Percentiles rank a stretch among this genome's conserved stretches.
Conservation (phyloP, 140 eudicot species). For the Oenanthe javanica region DNA sequence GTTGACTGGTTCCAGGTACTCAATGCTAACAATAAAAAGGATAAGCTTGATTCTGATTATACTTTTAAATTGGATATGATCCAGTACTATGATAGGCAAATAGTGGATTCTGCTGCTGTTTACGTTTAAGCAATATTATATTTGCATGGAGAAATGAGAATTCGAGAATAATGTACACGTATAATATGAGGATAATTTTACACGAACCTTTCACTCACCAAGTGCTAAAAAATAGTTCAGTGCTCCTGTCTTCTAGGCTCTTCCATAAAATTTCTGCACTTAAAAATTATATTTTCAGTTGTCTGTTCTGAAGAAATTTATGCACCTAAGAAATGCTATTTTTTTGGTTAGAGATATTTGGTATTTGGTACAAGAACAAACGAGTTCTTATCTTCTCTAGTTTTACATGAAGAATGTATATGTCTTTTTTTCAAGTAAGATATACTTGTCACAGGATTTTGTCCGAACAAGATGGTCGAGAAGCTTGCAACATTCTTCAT, state of each 20-base stretch:
- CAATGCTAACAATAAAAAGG: background rate
- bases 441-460: conserved; percentile 46
- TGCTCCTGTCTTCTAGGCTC: background rate
- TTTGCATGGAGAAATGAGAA: background rate
- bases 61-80: background rate
- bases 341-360: background rate
- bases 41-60: background rate
- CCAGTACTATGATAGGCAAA: background rate
- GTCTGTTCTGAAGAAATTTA: background rate
- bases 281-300: background rate
- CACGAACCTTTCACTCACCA: background rate
- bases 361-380: background rate
- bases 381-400: background rate
- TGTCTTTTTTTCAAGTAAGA: background rate
- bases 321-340: background rate
- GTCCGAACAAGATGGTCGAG: conserved; percentile 85
- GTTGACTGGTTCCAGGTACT: conserved; percentile 78
- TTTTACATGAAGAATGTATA: background rate
- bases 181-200: too few species aligned
- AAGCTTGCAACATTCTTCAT: conserved; percentile 89
- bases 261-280: background rate
- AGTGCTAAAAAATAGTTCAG: background rate
- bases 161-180: background rate
- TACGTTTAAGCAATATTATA: background rate
- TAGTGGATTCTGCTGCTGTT: background rate